phyloP scores from a whole-genome alignment of 805 yeast species.

The Hanseniaspora clermontiae region DNA sequence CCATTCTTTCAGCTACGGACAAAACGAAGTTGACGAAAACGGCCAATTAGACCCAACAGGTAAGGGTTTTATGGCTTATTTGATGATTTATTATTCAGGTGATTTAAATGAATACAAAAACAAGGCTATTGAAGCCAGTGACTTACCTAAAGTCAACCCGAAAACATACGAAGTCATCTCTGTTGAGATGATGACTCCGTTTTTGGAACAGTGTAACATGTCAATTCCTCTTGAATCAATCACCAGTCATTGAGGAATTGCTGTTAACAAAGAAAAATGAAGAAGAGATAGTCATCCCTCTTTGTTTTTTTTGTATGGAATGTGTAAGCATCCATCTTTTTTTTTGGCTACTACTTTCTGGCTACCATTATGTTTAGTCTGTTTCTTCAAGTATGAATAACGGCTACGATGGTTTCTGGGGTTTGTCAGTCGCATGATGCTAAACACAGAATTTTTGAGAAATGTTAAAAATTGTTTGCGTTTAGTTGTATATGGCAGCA shows the following conservation, averaged over 20 bases:
- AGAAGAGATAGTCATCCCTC: slow-evolving; percentile 17
- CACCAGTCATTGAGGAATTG: background rate
- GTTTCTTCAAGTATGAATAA: background rate
- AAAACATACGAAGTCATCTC: slow-evolving; percentile 4
- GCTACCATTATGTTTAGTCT: background rate
- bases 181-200: background rate
- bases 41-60: slow-evolving; percentile 25
- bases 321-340: slow-evolving; percentile 2
- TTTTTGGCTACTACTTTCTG: slow-evolving; percentile 13
- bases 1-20: slow-evolving; percentile 23
- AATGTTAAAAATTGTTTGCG: slow-evolving; percentile 8
- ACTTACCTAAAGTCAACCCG: slow-evolving; percentile 11
- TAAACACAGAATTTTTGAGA: slow-evolving; percentile 6
- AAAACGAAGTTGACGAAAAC: slow-evolving; percentile 23
- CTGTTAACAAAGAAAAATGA: slow-evolving; percentile 15
- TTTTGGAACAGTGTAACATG: slow-evolving; percentile 1
- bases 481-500: slow-evolving; percentile 1
- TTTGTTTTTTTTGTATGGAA: slow-evolving; percentile 15
- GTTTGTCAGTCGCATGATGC: slow-evolving; percentile 14
- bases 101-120: slow-evolving; percentile 8
- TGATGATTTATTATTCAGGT: slow-evolving; percentile 26
- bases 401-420: slow-evolving; percentile 3
- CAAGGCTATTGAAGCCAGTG: background rate
- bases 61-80: slow-evolving; percentile 24
- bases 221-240: background rate